Base-by-base conservation (phyloP, 192 early-diverging fungal species). In the Diversispora epigaea region DNA sequence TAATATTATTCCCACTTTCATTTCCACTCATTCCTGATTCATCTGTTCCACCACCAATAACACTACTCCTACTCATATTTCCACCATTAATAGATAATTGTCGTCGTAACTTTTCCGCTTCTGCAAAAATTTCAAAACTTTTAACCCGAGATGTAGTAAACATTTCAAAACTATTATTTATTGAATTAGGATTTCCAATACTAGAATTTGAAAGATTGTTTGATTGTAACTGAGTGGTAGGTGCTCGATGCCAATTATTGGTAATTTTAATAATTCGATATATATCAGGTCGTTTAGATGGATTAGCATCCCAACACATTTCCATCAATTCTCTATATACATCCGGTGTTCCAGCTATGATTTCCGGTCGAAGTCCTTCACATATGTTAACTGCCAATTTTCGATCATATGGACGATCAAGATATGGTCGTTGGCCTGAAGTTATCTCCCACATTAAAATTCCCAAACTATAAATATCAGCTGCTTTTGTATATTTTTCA, bases 391-490 rank as follows among this genome's bases (percentile, higher is more conserved):
- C 40, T 40, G 61, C 61, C 32, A 63, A 63, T 40, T 63, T 63
- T 17, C 3, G 17, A 63, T 63, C 61, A 40, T 63, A 41, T 6
- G 39, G 14, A 39, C 39, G 61, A 41, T 40, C 61, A 63, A 39
- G 61, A 40, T 15, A 63, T 40, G 61, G 61, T 40, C 12, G 3
- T 3, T 15, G 25, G 40, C 21, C 21, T 40, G 39, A 43, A 43
- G 61, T 63, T 40, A 63, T 39, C 40, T 63, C 25, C 61, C 61
- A 63, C 61, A 63, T 63, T 40, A 63, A 4, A 14, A 63, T 43
- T 2, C 61, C 61, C 39, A 63, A 40, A 63, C 61, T 63, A 63
- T 63, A 63, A 14, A 63, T 63, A 63, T 63, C 61, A 15, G 61
- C 25, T 40, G 25, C 12, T 0, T 63, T 40, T 40, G 61, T 63